Evolutionary conservation across 441 rosid species (phyloP), one percentile per base, ranked within the genome.

Genomic region (Bruguiera hainesii): DNA sequence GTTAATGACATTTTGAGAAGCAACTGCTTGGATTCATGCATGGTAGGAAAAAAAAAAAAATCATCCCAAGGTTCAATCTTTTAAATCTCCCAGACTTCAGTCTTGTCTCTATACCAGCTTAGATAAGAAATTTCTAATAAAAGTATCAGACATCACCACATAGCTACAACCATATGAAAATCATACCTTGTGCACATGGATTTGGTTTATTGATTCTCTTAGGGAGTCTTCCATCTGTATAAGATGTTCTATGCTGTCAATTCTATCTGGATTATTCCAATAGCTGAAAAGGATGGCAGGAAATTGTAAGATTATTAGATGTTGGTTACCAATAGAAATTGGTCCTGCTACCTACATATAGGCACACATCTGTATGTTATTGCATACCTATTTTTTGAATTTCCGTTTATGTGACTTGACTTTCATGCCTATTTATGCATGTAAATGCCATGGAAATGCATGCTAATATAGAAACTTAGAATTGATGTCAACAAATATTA

Each of bases 201-300:
- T 52, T 20, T 52, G 56, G 25, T 79, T 84, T 67, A 93, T 72
- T 35, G 93, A 90, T 66, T 84, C 83, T 63, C 84, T 79, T 31
- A 90, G 83, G 6, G 88, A 88, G 60, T 85, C 87, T 79, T 93
- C 98, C 92, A 93, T 84, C 78, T 80, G 83, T 70, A 71, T 60
- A 66, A 88, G 87, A 74, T 86, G 87, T 65, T 83, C 92, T 29
- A 84, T 57, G 76, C 56, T 88, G 68, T 90, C 89, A 78, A 93
- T 74, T 71, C 84, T 83, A 65, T 86, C 87, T 8, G 84, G 88
- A 77, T 83, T 85, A 64, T 73, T 81, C 97, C 92, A 90, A 73
- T 75, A 84, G 80, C 96, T 93, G 87, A 68, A 80, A 80, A 80
- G 66, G 69, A 81, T n/a, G 42, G 50, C 75, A 68, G 49, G 19